Evolutionary conservation across 2,329 filamentous ascomycete genomes (phyloP), one percentile per base, ranked within the genome.

Genomic region (Colletotrichum somersetense): DNA sequence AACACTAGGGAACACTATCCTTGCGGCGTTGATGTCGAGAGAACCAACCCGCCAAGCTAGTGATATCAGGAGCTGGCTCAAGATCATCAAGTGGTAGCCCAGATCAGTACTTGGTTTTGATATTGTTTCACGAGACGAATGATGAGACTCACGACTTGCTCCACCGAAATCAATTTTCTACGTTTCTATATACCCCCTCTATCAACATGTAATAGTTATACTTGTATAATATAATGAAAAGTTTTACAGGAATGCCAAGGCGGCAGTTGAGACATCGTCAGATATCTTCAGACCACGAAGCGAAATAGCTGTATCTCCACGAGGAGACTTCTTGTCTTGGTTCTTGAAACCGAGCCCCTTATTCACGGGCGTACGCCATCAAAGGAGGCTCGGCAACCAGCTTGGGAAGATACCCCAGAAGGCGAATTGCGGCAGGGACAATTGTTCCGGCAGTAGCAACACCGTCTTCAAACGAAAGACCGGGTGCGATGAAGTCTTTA

Each of bases 371-470:
- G 20, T 72, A 72, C 1, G 44, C 26, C 65, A 53, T 72, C 2
- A 72, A n/a, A 6, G 14, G 38, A 5, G 69, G 69, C 66, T 72
- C 69, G 5, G 58, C 66, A n/a, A 69, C 53, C 2, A 72, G 58
- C 58, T 72, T 72, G 7, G 69, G 69, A 8, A 59, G 30, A 7
- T 69, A 72, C 0, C 65, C 69, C 65, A 72, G 38, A n/a, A 72
- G 18, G 14, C 69, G 38, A 23, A 72, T 26, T 1, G 16, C 69
- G 2, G 53, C 58, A 30, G 65, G 12, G 12, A 72, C 66, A 0
- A 72, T 64, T 3, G 59, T 30, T 0, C 69, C 69, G 30, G 65
- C 65, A 2, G 69, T 72, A 0, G 69, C 69, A 8, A 72, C n/a
- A 2, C 65, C 69, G 20, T 72, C 69, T 26, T 69, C 65, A 7